phyloP scores from a whole-genome alignment of 2,329 filamentous ascomycete species.

The Penicillium hordei region DNA sequence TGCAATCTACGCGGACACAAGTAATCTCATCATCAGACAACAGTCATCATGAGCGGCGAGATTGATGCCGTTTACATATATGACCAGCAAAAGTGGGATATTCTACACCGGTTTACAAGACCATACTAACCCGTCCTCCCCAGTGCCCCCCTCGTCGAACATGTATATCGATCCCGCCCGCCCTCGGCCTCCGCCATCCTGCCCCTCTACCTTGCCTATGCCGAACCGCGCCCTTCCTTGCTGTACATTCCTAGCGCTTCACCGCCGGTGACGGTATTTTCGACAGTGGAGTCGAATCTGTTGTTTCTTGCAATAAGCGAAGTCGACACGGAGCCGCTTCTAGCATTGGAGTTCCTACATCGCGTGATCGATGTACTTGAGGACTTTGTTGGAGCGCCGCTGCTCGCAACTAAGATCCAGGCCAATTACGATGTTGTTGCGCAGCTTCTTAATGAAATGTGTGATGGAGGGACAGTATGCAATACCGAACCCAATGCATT shows the following conservation, averaged over 20 bases:
- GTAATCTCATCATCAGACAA: constrained; percentile 19
- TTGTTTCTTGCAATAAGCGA: constrained; percentile 84
- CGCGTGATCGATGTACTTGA: constrained; percentile 88
- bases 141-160: constrained; percentile 84
- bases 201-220: constrained; percentile 81
- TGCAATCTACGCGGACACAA: constrained; percentile 18
- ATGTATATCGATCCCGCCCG: constrained; percentile 81
- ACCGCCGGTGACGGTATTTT: constrained; percentile 86
- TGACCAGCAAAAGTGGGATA: constrained; percentile 83
- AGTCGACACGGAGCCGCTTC: constrained; percentile 80
- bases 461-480: constrained; percentile 83
- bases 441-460: constrained; percentile 92
- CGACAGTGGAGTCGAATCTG: constrained; percentile 80
- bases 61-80: constrained; percentile 97
- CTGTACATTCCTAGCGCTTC: constrained; percentile 79
- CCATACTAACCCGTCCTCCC: constrained; percentile 17
- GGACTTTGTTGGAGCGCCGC: constrained; percentile 85
- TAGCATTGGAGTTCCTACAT: constrained; percentile 92
- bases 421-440: constrained; percentile 89
- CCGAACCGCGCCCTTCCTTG: constrained; percentile 76
- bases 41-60: constrained; percentile 70
- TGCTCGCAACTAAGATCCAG: constrained; percentile 84
- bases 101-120: background rate
- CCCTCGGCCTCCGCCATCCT: constrained; percentile 74
- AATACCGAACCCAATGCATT: constrained; percentile 93